Base-by-base conservation (phyloP, 192 early-diverging fungal species). In the Linnemannia zychae region DNA sequence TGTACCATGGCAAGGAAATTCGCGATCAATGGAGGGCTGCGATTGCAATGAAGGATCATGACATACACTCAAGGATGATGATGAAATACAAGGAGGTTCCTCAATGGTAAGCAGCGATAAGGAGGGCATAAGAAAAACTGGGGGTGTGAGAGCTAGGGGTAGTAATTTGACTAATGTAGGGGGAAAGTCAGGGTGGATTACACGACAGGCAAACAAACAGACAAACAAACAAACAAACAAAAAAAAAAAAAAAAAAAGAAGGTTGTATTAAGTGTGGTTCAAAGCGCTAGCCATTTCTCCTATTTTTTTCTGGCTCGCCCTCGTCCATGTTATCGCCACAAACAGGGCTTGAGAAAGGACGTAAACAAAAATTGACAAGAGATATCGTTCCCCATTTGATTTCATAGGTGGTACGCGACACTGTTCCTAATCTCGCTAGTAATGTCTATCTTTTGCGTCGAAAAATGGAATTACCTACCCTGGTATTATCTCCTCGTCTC, bases 21-120 rank as follows among this genome's bases (percentile, higher is more conserved):
- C 75, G 80, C 33, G 76, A 74, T n/a, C 90, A 90, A 71, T 87
- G 87, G 76, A 83, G 50, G 48, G 74, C 66, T 5, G 73, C 84
- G 48, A 88, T 88, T 70, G 75, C 66, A 5, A 76, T 87, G 17
- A 73, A 79, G 12, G 81, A 86, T 52, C 81, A 88, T 67, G 95
- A 96, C 79, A 90, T 94, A 13, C 95, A 96, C 87, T 89, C 85
- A 63, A 86, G 91, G 69, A 76, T 96, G 28, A 96, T 96, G 95
- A 86, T 88, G 57, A 86, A 80, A 5, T 96, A 95, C 84, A 87
- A 87, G n/a, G 94, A 95, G 53, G 94, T 96, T 6, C 96, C 96
- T 40, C 86, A 89, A 57, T 95, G 93, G 91, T 95, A 81, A 79
- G 52, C 3, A 16, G 11, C 13, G 9, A 44, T 44, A 9, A 47